Conservation (phyloP, 108 stramenopile species). For the Pseudonitzschia multistriata region DNA sequence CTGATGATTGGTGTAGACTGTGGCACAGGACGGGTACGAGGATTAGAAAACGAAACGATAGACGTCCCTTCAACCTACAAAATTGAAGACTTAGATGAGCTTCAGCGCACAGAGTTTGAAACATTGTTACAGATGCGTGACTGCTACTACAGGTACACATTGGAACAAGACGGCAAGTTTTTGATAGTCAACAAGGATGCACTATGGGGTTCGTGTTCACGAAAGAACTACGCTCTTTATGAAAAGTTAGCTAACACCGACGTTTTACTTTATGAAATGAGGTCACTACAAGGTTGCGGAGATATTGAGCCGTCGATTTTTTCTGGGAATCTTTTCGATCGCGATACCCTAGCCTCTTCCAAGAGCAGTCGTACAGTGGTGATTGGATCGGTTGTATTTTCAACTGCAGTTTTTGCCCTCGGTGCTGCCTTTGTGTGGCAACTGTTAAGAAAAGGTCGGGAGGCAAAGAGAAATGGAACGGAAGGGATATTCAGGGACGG, state of each 20-base stretch:
- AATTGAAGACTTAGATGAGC: conserved; percentile 2
- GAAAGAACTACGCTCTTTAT: neutral
- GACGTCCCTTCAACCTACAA: neutral
- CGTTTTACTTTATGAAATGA: neutral
- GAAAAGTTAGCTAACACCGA: neutral
- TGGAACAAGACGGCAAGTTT: conserved; percentile 18
- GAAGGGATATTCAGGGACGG: neutral
- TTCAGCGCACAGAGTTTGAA: conserved; percentile 14
- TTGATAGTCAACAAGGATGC: neutral
- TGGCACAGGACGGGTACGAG: conserved; percentile 10
- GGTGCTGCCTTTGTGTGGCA: neutral
- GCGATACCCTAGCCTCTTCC: neutral
- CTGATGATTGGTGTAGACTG: conserved; percentile 12
- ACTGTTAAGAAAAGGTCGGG: neutral
- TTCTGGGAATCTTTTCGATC: neutral
- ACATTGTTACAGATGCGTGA: conserved; percentile 21
- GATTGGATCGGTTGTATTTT: neutral
- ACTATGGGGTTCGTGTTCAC: conserved; percentile 17
- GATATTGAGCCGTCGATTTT: neutral
- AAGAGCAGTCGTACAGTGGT: no score
- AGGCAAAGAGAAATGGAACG: neutral
- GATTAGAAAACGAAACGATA: neutral
- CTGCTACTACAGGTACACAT: conserved; percentile 21
- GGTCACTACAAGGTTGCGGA: neutral
- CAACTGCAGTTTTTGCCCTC: neutral